Evolutionary conservation across 108 stramenopile species (phyloP).

Genomic region (Conticribra guillardii): DNA sequence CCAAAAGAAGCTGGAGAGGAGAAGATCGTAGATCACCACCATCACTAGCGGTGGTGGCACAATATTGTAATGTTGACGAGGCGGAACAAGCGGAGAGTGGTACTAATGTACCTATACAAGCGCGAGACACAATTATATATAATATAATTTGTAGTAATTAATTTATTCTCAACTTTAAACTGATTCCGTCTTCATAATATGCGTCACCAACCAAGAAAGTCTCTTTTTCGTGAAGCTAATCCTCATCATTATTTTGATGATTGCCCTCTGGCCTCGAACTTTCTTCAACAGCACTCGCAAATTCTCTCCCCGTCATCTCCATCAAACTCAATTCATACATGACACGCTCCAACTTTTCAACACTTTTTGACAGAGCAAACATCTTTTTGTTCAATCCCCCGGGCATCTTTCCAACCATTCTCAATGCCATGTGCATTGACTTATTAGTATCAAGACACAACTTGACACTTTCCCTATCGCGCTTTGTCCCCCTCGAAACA

Average conservation of each 20-base stretch:
- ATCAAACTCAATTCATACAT: slow-evolving; percentile 86
- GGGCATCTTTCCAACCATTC: slow-evolving; percentile 58
- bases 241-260: not conserved
- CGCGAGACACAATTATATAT: no score
- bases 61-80: no score
- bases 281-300: slow-evolving; percentile 29
- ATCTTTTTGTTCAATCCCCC: slow-evolving; percentile 67
- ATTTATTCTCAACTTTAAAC: no score
- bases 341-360: slow-evolving; percentile 83
- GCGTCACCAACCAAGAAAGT: no score
- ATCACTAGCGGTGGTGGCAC: no score
- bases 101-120: no score
- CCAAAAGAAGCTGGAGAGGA: no score
- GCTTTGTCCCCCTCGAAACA: slow-evolving; percentile 82
- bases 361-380: slow-evolving; percentile 54
- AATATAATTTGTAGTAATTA: no score
- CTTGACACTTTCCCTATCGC: slow-evolving; percentile 76
- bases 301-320: slow-evolving; percentile 63
- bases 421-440: slow-evolving; percentile 53
- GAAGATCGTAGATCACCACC: no score
- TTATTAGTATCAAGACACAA: slow-evolving; percentile 70
- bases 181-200: no score
- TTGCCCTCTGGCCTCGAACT: not conserved
- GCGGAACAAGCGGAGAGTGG: no score
- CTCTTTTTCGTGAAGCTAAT: no score